Evolutionary conservation across 768 basidiomycete species (phyloP).

Genomic region (Rhizopogon sp.): DNA sequence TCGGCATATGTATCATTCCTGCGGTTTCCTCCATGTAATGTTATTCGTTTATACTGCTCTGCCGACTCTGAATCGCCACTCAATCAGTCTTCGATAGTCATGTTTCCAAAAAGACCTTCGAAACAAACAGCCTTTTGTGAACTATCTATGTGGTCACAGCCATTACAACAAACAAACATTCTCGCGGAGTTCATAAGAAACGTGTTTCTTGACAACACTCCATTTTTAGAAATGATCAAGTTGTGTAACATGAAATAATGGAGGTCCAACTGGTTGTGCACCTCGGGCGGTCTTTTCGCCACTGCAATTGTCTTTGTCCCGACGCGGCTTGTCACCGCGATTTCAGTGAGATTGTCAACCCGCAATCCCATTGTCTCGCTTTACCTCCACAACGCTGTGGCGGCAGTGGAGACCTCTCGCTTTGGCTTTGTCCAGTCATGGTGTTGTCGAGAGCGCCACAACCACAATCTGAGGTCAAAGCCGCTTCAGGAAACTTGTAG

Average conservation of each 20-base stretch:
- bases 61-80: conserved; percentile 9
- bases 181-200: conserved; percentile 7
- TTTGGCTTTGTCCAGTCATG: conserved; percentile 22
- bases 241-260: neutral
- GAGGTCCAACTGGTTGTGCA: neutral
- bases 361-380: conserved; percentile 5
- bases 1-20: conserved; percentile 15
- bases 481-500: conserved; percentile 3
- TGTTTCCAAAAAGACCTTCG: neutral
- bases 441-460: conserved; percentile 9
- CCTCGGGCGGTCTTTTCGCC: neutral
- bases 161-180: neutral
- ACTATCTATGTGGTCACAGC: neutral
- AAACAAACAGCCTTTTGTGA: conserved; percentile 5
- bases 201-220: conserved; percentile 5
- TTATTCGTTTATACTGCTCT: conserved; percentile 9
- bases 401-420: conserved; percentile 6
- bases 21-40: conserved; percentile 24
- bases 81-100: conserved; percentile 6
- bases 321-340: conserved; percentile 4
- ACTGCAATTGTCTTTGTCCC: conserved; percentile 18
- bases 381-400: conserved; percentile 10
- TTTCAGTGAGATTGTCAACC: conserved; percentile 1
- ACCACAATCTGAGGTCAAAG: conserved; percentile 13
- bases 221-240: conserved; percentile 7